These are phyloP conservation scores for Crotalaria pallida DNA, from an alignment of 306 rosid genomes.

Conservation along the genomic window DNA sequence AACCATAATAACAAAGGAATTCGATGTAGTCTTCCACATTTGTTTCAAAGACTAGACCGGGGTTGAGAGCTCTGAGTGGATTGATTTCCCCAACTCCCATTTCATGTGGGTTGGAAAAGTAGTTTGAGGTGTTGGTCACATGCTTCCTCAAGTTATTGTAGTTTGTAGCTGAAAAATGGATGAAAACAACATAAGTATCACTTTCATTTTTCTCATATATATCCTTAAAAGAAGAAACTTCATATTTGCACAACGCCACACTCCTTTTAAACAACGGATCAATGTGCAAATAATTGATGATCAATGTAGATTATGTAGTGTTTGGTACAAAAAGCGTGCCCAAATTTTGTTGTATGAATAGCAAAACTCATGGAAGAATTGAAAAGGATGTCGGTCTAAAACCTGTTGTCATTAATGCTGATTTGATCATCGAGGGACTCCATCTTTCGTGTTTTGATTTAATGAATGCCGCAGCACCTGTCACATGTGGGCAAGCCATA, in stretches of 20 bases:
- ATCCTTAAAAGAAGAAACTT: not conserved
- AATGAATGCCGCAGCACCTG: constrained; percentile 85
- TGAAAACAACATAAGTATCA: not conserved
- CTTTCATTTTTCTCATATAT: not conserved
- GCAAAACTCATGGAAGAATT: not conserved
- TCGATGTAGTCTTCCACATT: constrained; percentile 42
- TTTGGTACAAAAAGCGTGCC: not conserved
- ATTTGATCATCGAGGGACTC: constrained; percentile 85
- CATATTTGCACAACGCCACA: not conserved
- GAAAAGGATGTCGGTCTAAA: not conserved
- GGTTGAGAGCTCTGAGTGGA: constrained; percentile 72
- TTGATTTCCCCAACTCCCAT: constrained; percentile 82
- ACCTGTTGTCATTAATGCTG: constrained; percentile 98
- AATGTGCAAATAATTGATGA: not conserved
- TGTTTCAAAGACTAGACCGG: constrained; percentile 81
- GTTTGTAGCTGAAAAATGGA: constrained; percentile 50
- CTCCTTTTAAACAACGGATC: not conserved
- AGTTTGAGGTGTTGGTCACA: constrained; percentile 63
- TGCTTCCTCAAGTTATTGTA: constrained; percentile 64
- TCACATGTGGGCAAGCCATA: constrained; percentile 95
- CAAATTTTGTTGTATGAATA: not conserved
- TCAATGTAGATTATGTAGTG: not conserved
- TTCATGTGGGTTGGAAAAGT: constrained; percentile 63
- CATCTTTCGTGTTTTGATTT: constrained; percentile 55
- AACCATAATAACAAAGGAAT: constrained; percentile 81